Evolutionary conservation across 441 rosid species (phyloP).

Genomic region (Croton laevigatus): DNA sequence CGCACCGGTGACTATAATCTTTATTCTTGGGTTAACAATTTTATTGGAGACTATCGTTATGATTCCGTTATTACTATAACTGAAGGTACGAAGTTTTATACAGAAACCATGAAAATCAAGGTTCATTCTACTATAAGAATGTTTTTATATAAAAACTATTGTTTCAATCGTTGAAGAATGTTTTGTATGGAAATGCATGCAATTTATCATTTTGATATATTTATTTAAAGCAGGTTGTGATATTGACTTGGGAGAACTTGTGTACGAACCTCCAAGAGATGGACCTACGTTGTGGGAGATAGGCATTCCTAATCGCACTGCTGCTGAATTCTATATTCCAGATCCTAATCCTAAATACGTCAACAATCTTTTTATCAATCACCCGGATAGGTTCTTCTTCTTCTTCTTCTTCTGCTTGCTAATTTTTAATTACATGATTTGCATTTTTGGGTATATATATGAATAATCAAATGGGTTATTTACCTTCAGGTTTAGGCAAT

Average conservation of each 20-base stretch:
- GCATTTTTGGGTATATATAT: no score
- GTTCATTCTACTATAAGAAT: no score
- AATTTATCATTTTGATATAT: background rate
- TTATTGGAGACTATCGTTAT: constrained; percentile 53
- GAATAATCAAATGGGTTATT: no score
- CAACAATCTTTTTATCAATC: constrained; percentile 64
- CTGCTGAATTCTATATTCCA: constrained; percentile 76
- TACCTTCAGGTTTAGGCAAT: constrained; percentile 61
- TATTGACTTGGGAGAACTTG: constrained; percentile 49
- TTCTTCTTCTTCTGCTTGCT: background rate
- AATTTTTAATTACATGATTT: background rate
- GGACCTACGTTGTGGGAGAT: constrained; percentile 95
- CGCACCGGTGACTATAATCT: constrained; percentile 42
- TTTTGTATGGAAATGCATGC: no score
- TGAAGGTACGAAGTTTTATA: constrained; percentile 34
- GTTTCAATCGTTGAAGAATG: no score
- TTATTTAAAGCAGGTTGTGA: constrained; percentile 41
- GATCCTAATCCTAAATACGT: constrained; percentile 64
- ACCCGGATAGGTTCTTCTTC: constrained; percentile 62
- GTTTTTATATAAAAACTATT: no score
- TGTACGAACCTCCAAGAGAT: constrained; percentile 67
- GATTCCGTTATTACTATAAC: constrained; percentile 35
- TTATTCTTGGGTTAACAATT: constrained; percentile 63
- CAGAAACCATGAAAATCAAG: no score
- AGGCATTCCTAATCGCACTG: constrained; percentile 76